A percentile compares a stretch with the other conserved stretches of the same genome.
Conservation (phyloP, 208 protist species). For the Trypanosoma vivax region DNA sequence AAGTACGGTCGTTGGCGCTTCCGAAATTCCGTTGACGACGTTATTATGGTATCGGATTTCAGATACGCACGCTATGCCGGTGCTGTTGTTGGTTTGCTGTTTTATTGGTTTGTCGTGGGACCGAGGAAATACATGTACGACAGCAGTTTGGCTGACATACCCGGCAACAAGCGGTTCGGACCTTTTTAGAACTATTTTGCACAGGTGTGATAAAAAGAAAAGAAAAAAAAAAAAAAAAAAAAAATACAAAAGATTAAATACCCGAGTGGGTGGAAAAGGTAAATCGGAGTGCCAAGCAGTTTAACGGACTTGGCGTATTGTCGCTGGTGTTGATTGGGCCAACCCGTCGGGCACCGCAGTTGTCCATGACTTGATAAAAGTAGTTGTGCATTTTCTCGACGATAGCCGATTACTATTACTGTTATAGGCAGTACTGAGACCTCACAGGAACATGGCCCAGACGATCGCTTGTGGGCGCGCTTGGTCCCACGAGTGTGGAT, state of each 20-base stretch:
- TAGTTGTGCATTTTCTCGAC: too few species aligned
- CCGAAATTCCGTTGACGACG: constrained; percentile 80
- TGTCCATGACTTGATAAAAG: too few species aligned
- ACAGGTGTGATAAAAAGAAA: not conserved
- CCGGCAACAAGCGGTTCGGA: constrained; percentile 73
- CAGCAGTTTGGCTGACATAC: constrained; percentile 66
- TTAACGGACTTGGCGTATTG: too few species aligned
- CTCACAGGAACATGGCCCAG: too few species aligned
- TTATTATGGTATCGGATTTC: constrained; percentile 84
- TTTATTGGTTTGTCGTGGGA: constrained; percentile 84
- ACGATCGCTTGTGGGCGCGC: too few species aligned
- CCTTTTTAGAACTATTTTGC: constrained; percentile 36
- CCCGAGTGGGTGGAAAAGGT: too few species aligned
- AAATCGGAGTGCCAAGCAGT: too few species aligned
- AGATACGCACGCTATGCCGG: constrained; percentile 66
- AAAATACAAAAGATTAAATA: constrained; percentile 10
- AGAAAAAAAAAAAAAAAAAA: constrained; percentile 2
- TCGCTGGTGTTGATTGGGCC: too few species aligned
- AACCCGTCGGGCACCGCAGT: too few species aligned
- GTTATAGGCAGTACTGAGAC: too few species aligned
- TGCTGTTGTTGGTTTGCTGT: constrained; percentile 62
- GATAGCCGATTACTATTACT: too few species aligned
- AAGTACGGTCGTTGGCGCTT: constrained; percentile 84
- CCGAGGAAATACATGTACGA: constrained; percentile 79
- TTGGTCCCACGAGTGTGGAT: too few species aligned